Base-by-base conservation (phyloP, 176 grass and related monocot species). In the Dactylis glomerata region DNA sequence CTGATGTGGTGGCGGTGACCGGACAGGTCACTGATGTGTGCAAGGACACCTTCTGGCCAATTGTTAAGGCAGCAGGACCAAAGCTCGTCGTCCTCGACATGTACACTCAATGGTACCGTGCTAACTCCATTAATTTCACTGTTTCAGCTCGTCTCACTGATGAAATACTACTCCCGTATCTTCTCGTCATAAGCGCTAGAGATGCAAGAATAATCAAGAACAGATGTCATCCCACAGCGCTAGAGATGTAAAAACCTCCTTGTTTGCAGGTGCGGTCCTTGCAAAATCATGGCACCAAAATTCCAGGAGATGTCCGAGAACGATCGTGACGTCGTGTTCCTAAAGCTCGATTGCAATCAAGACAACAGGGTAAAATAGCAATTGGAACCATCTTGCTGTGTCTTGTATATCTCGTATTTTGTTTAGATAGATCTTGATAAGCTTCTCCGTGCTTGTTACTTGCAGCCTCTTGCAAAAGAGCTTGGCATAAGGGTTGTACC, bases 41-140 rank as follows among this genome's bases (percentile, higher is more conserved):
- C 68, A 99, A 99, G 84, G 93, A 99, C 58, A 99, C 91, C 38
- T 99, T 99, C 90, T 99, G 93, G 93, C 92, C 93, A 49, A 94
- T 89, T 71, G 93, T 99, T 63, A 83, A 96, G 68, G 86, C 93
- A 32, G 92, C 97, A 77, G 93, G 84, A 55, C 63, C 88, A 20
- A 94, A 92, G 86, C 6, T 94, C 27, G 93, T 99, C 63, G 93
- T 99, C 58, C 90, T 99, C 14, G 97, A 99, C 81, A 96, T 99
- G 97, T 99, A 99, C 79, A 96, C 97, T 16, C 86, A 96, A 88
- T 99, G 97, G 97, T 99, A 90, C 40, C 50, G n/a, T 65, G 26
- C 23, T 27, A 72, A 34, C 23, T 63, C 73, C 37, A 52, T 45
- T 30, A 17, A 36, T 82, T 40, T 86, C 79, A 59, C 47, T 10